Percentiles rank a stretch among this genome's conserved stretches.
Evolutionary conservation across 2,329 filamentous ascomycete species (phyloP).

Genomic region (Colletotrichum sp.): DNA sequence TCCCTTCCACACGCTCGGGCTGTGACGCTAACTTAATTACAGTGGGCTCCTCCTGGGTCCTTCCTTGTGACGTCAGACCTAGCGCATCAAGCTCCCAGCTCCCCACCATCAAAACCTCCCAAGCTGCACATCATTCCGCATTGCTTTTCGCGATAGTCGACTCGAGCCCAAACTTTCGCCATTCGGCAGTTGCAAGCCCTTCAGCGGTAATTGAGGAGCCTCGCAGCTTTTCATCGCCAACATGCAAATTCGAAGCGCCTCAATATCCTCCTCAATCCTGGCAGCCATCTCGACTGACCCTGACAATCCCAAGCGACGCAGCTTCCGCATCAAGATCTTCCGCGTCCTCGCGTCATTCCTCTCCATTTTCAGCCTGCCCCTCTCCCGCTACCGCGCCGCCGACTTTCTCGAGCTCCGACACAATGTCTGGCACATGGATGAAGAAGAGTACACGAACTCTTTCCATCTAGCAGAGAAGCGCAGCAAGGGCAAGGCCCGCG

Average conservation of each 20-base stretch:
- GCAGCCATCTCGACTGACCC: constrained; percentile 57
- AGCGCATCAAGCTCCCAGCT: no score
- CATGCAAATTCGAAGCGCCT: constrained; percentile 36
- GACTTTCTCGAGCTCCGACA: constrained; percentile 33
- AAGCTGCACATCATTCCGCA: no score
- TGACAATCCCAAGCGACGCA: neutral
- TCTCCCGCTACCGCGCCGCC: constrained; percentile 29
- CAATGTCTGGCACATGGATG: constrained; percentile 36
- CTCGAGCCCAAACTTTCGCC: no score
- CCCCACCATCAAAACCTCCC: no score
- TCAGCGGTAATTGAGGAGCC: accelerated
- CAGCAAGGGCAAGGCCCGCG: constrained; percentile 35
- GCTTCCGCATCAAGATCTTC: neutral
- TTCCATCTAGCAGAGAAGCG: constrained; percentile 32
- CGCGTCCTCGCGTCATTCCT: constrained; percentile 33
- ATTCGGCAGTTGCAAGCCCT: no score
- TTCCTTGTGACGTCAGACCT: no score
- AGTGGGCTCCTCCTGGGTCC: no score
- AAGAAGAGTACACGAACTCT: constrained; percentile 42
- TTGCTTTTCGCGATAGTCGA: no score
- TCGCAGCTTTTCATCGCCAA: accelerated
- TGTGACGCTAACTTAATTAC: no score
- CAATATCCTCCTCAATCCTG: constrained; percentile 63
- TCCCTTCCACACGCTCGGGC: no score
- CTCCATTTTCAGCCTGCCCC: constrained; percentile 35